These are phyloP conservation scores for Adansonia madagascariensis DNA, from an alignment of 441 rosid genomes.

Conservation along the genomic window DNA sequence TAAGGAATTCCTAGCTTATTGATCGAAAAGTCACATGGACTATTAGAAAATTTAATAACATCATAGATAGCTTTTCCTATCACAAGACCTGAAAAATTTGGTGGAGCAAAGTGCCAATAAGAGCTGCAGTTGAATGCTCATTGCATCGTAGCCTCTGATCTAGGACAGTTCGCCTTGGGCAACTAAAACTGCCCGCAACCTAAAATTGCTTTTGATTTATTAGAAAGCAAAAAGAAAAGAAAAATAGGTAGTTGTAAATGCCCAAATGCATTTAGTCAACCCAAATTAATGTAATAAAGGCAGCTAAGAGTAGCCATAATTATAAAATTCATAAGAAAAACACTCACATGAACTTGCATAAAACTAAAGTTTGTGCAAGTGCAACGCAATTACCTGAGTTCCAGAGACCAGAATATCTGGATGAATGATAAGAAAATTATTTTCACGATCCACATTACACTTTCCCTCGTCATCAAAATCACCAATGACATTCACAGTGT, in stretches of 20 bases:
- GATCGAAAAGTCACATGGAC: not conserved
- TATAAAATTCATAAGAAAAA: conserved; percentile 9
- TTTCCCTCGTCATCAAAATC: conserved; percentile 79
- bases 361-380: conserved; percentile 27
- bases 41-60: conserved; percentile 3
- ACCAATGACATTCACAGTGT: conserved; percentile 89
- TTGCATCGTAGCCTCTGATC: conserved; percentile 87
- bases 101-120: conserved; percentile 92
- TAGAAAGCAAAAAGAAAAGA: conserved; percentile 26
- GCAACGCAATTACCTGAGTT: conserved; percentile 66
- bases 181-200: conserved; percentile 92
- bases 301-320: conserved; percentile 7
- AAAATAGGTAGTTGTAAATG: conserved; percentile 8
- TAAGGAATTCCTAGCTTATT: conserved; percentile 24
- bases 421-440: conserved; percentile 80
- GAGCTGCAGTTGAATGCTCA: conserved; percentile 81
- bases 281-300: not conserved
- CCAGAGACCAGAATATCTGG: conserved; percentile 92
- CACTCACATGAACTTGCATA: conserved; percentile 17
- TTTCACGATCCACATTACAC: conserved; percentile 69
- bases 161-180: conserved; percentile 85
- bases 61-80: conserved; percentile 15
- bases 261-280: conserved; percentile 22
- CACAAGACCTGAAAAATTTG: conserved; percentile 85
- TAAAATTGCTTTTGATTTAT: conserved; percentile 35